phyloP scores from a whole-genome alignment of 331 rosid species.

The Dryas integrifolia region DNA sequence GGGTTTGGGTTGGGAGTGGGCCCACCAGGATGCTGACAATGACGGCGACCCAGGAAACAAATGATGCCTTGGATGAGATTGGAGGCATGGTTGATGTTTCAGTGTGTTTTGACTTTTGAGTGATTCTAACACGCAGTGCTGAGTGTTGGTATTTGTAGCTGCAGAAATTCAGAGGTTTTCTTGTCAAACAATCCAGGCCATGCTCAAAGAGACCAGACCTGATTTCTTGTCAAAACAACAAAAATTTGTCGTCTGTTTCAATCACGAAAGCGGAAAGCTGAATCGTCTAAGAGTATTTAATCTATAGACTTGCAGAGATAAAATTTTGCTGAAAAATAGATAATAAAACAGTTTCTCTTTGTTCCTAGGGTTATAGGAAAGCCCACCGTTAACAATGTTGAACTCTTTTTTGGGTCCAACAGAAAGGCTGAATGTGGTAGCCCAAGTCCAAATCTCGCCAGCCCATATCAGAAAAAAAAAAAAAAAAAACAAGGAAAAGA shows the following conservation, averaged over 20 bases:
- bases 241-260: not conserved
- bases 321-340: no score
- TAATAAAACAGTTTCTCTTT: no score
- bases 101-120: not conserved
- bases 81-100: not conserved
- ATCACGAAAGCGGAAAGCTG: no score
- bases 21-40: constrained; percentile 13
- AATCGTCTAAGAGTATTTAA: no score
- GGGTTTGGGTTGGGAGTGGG: constrained; percentile 8
- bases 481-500: no score
- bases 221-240: constrained; percentile 18
- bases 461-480: no score
- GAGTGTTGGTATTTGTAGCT: not conserved
- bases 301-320: no score
- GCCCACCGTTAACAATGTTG: no score
- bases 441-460: no score
- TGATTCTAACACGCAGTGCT: not conserved
- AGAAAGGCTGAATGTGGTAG: no score
- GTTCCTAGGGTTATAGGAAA: no score
- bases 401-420: no score
- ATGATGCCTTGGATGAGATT: not conserved
- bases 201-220: not conserved
- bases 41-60: not conserved
- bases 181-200: not conserved
- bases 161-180: not conserved